Conservation (phyloP, 441 rosid species). For the Oxalis stricta region DNA sequence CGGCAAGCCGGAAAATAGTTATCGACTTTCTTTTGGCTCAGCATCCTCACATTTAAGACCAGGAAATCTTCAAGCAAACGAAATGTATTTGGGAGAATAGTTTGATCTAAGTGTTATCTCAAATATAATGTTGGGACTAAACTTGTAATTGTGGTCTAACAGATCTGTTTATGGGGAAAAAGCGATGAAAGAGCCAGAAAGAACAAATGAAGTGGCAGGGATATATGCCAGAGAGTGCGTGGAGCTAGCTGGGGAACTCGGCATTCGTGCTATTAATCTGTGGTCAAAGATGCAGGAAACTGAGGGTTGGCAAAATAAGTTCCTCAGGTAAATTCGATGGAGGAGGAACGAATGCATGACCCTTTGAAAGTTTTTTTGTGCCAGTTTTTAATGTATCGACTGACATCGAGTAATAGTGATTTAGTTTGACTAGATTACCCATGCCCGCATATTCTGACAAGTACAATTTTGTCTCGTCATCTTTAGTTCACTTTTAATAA, state of each 20-base stretch:
- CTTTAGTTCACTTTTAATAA: no score
- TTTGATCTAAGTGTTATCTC: no score
- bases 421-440: no score
- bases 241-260: conserved; percentile 54
- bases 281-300: conserved; percentile 92
- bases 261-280: conserved; percentile 36
- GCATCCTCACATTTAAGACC: not conserved
- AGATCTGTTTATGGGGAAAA: conserved; percentile 63
- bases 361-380: no score
- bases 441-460: no score
- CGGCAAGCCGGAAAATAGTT: no score
- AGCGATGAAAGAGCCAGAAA: conserved; percentile 58
- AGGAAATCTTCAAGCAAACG: not conserved
- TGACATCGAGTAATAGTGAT: no score
- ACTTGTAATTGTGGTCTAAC: conserved; percentile 7
- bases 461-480: no score
- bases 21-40: no score
- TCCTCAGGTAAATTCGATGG: conserved; percentile 48
- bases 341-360: no score
- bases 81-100: no score
- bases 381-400: no score
- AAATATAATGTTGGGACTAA: not conserved
- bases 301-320: conserved; percentile 64
- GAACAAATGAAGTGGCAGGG: conserved; percentile 76
- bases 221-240: conserved; percentile 55